These are phyloP conservation scores for Blastomyces parvus DNA, from an alignment of 2,329 filamentous ascomycete genomes.

Conservation along the genomic window DNA sequence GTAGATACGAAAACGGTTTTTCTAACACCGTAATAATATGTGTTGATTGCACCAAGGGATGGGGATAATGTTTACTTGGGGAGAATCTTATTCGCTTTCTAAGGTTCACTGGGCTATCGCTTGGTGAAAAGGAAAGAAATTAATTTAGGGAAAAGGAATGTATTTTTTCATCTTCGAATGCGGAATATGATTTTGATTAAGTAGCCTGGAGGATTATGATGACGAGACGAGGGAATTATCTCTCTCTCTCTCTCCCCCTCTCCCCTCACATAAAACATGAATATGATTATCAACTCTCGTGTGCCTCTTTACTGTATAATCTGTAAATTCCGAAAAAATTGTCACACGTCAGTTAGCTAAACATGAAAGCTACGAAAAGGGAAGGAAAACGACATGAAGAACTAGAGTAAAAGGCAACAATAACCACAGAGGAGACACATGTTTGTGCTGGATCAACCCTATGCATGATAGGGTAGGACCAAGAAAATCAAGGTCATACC, in stretches of 20 bases:
- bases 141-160: neutral
- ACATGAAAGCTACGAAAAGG: neutral
- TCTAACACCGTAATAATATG: too few species aligned
- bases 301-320: slow-evolving; percentile 15
- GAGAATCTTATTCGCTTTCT: neutral
- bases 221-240: neutral
- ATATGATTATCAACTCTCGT: neutral
- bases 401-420: neutral
- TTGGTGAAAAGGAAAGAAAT: neutral
- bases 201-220: neutral
- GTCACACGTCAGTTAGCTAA: slow-evolving; percentile 3
- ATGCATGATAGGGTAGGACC: neutral
- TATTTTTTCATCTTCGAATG: neutral
- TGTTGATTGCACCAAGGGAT: neutral
- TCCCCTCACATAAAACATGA: neutral
- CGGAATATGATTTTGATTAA: slow-evolving; percentile 1
- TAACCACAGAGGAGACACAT: neutral
- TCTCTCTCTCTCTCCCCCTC: neutral
- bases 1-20: too few species aligned
- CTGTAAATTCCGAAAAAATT: slow-evolving; percentile 10
- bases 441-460: neutral
- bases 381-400: neutral
- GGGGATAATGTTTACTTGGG: neutral
- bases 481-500: slow-evolving; percentile 47
- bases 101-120: neutral